Evolutionary conservation across 31 red algal genomes (phyloP), one percentile per base, ranked within the genome.

Genomic region (Endocladia muricata): DNA sequence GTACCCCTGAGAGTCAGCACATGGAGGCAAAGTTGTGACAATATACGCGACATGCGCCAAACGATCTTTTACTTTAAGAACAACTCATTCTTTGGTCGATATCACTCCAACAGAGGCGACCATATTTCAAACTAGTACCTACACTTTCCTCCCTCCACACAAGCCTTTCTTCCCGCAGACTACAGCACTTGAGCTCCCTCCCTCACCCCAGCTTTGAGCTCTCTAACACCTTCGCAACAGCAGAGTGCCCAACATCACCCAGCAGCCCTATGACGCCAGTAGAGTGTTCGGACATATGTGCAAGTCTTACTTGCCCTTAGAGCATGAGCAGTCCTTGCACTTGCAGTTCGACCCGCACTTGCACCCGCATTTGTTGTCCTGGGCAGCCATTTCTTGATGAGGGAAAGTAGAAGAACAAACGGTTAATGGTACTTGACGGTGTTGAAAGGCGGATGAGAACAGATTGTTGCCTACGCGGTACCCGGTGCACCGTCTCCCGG

Each of bases 321-420:
- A 34, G 68, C 68, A 72, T 39, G 21, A 13, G 37, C 68, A 72
- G 68, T 44, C 31, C 37, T 72, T 72, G 68, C 68, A 72, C 39
- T 42, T 48, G 68, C 68, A 72, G 17, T 42, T 72, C 23, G 34
- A 6, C 40, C 68, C 68, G 33, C 68, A 72, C 37, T 72, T 42
- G 68, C 68, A 72, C n/a, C 40, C 40, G 21, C 68, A 43, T 37
- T 72, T 49, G 68, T 37, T 33, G 25, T 22, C 38, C 25, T 36
- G 22, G 19, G 33, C 33, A 35, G 62, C 22, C n/a, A 62, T 52
- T 13, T 52, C 15, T 52, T 0, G 47, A 19, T 58, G 55, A 28
- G 55, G 55, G 55, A 28, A 19, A 19, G n/a, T n/a, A n/a, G n/a
- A n/a, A n/a, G n/a, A n/a, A n/a, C n/a, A n/a, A n/a, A n/a, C n/a